phyloP scores from a whole-genome alignment of 2,329 filamentous ascomycete species.

The Podosphaera xanthii region DNA sequence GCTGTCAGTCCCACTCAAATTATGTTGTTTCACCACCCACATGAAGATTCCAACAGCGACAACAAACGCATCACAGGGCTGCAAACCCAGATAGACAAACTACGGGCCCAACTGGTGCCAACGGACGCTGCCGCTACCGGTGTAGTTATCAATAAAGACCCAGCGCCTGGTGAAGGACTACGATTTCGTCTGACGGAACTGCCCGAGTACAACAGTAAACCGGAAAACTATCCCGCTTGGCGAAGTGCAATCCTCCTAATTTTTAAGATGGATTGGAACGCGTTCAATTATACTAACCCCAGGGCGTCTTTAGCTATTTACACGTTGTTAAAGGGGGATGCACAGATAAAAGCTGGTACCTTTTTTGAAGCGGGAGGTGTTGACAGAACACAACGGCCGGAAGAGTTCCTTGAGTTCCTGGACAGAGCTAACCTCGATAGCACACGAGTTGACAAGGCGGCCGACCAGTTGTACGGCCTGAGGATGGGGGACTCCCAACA shows the following conservation, averaged over 20 bases:
- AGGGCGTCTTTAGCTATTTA: neutral
- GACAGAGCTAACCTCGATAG: neutral
- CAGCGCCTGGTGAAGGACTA: neutral
- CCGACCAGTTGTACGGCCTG: neutral
- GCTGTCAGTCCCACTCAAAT: too few relatives aligned
- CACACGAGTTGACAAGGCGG: neutral
- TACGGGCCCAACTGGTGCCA: neutral
- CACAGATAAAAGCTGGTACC: neutral
- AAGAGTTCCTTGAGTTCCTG: neutral
- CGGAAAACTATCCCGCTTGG: neutral
- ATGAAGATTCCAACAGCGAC: too few relatives aligned
- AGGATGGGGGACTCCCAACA: neutral
- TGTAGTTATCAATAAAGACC: neutral
- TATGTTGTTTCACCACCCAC: too few relatives aligned
- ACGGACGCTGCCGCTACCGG: neutral
- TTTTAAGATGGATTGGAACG: neutral
- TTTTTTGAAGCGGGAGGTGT: neutral
- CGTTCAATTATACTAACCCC: neutral
- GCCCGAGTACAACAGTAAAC: neutral
- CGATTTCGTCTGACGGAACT: neutral
- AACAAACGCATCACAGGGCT: neutral
- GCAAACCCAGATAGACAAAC: neutral
- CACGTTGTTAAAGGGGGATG: neutral
- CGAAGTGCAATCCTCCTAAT: neutral
- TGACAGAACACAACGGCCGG: neutral